Percentiles rank a stretch among this genome's conserved stretches.
Evolutionary conservation across 331 rosid genomes (phyloP).

Genomic region (Telfairia occidentalis): DNA sequence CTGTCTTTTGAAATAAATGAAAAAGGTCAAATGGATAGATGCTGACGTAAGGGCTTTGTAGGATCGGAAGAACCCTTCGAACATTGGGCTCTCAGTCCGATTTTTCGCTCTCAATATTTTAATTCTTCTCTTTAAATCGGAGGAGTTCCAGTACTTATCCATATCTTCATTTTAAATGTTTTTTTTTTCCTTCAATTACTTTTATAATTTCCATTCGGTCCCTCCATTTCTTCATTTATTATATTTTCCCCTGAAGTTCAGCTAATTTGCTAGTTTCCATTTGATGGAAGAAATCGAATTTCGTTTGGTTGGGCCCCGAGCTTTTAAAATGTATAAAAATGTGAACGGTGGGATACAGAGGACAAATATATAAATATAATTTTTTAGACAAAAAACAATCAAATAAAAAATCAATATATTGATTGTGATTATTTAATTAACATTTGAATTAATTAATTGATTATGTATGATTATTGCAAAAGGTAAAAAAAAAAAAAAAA

Average conservation of each 20-base stretch:
- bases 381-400: too few species aligned
- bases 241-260: neutral
- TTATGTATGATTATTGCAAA: too few species aligned
- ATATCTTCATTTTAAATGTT: neutral
- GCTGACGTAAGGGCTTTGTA: slow-evolving; percentile 3
- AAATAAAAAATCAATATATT: too few species aligned
- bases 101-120: neutral
- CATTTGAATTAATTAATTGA: too few species aligned
- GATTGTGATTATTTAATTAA: too few species aligned
- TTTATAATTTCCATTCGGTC: neutral
- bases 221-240: neutral
- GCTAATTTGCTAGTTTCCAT: neutral
- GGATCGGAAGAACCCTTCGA: neutral
- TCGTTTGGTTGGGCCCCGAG: too few species aligned
- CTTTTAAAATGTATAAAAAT: too few species aligned
- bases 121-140: neutral
- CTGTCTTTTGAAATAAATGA: neutral
- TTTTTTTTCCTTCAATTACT: neutral
- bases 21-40: neutral
- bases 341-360: neutral
- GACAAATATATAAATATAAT: neutral
- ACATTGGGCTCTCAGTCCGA: slow-evolving; percentile 3
- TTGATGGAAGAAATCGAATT: neutral
- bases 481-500: too few species aligned
- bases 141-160: neutral